phyloP scores from a whole-genome alignment of 805 yeast genomes.

The Candida ovalis region DNA sequence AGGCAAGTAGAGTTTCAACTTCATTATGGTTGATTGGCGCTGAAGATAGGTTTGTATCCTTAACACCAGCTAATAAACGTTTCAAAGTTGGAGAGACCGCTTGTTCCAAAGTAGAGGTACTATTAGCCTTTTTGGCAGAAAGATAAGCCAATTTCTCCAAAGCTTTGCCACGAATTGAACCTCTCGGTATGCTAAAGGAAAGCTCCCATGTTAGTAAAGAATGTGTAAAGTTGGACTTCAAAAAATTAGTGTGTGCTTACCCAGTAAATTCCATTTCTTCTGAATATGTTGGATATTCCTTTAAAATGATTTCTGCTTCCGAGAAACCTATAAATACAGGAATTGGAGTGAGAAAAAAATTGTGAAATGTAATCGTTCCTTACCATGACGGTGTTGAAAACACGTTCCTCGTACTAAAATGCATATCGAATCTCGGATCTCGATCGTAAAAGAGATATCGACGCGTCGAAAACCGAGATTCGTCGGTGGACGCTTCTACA shows the following conservation, averaged over 20 bases:
- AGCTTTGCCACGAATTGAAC: constrained; percentile 35
- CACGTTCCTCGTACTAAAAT: no score
- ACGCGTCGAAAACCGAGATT: no score
- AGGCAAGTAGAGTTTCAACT: constrained; percentile 52
- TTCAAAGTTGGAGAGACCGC: constrained; percentile 24
- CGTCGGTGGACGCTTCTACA: no score
- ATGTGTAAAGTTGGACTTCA: neutral
- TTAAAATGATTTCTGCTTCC: no score
- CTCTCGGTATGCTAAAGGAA: constrained; percentile 30
- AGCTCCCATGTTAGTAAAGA: neutral
- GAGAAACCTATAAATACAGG: no score
- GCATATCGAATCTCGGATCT: no score
- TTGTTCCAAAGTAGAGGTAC: constrained; percentile 15
- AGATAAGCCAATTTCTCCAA: constrained; percentile 33
- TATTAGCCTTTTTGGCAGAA: constrained; percentile 25
- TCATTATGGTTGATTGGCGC: constrained; percentile 29
- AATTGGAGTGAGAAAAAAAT: no score
- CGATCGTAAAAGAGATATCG: no score
- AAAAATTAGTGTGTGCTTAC: constrained; percentile 11
- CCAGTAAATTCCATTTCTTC: constrained; percentile 20
- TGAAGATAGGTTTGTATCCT: constrained; percentile 9
- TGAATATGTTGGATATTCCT: neutral
- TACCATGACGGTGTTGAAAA: no score
- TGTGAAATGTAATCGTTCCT: no score
- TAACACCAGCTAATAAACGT: constrained; percentile 17